Percentiles rank a stretch among this genome's conserved stretches.
Conservation (phyloP, 306 rosid species). For the Vicia villosa region DNA sequence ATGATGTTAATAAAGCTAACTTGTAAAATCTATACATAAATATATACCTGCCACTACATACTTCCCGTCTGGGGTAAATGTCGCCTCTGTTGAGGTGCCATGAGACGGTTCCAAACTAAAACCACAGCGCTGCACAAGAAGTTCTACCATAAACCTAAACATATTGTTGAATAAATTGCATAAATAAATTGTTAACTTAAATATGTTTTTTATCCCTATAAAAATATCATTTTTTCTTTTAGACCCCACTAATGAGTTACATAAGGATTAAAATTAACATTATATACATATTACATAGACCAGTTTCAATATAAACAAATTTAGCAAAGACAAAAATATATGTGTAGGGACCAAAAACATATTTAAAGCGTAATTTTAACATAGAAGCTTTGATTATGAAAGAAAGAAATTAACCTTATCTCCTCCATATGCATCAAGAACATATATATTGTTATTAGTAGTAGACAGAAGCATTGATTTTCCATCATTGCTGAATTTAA, state of each 20-base stretch:
- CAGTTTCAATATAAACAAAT: not conserved
- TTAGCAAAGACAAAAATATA: not conserved
- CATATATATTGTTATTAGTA: slow-evolving; percentile 77
- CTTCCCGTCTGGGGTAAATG: slow-evolving; percentile 95
- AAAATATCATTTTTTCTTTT: not conserved
- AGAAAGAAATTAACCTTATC: slow-evolving; percentile 66
- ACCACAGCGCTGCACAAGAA: slow-evolving; percentile 80
- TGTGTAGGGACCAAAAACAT: not conserved
- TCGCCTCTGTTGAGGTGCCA: slow-evolving; percentile 74
- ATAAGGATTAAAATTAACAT: not conserved
- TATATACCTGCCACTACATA: slow-evolving; percentile 79
- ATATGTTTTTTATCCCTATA: not conserved
- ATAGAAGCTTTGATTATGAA: slow-evolving; percentile 28
- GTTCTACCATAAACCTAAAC: slow-evolving; percentile 19
- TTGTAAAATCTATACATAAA: slow-evolving; percentile 17
- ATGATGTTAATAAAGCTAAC: slow-evolving; percentile 9
- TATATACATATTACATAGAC: not conserved
- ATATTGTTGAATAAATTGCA: slow-evolving; percentile 13
- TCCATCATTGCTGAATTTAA: slow-evolving; percentile 95
- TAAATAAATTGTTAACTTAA: not conserved
- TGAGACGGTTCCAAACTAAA: slow-evolving; percentile 93
- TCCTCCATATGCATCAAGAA: slow-evolving; percentile 95
- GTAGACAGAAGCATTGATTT: slow-evolving; percentile 97
- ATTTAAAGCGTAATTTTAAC: not conserved
- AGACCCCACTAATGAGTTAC: not conserved